These are phyloP conservation scores for Fusarium proliferatum DNA, from an alignment of 2,329 filamentous ascomycete species.

Conservation along the genomic window DNA sequence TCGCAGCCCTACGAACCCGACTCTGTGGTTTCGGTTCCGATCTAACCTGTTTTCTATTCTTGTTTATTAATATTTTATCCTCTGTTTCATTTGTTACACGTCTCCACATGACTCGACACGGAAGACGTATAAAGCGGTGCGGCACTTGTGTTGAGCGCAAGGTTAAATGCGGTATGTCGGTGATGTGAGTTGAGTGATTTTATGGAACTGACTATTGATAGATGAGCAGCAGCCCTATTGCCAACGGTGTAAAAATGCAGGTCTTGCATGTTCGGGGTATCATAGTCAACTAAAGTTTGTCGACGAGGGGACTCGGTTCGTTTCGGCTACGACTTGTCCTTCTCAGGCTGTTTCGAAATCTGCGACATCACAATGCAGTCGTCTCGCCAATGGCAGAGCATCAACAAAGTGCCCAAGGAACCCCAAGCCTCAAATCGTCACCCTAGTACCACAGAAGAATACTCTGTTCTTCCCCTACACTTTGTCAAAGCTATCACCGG, in stretches of 20 bases:
- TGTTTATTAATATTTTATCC: neutral
- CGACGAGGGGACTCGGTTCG: conserved; percentile 20
- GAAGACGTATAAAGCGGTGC: conserved; percentile 30
- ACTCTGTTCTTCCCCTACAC: conserved; percentile 25
- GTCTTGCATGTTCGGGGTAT: conserved; percentile 18
- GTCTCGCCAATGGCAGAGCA: neutral
- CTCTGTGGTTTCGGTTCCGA: neutral
- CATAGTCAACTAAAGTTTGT: conserved; percentile 33
- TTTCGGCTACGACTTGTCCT: neutral
- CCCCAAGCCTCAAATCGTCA: neutral
- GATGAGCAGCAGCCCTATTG: conserved; percentile 31
- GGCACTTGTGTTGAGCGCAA: conserved; percentile 33
- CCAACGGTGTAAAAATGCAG: conserved; percentile 23
- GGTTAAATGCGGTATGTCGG: conserved; percentile 26
- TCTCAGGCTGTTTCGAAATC: neutral
- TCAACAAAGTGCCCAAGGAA: neutral
- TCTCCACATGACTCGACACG: conserved; percentile 22
- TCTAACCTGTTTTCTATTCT: neutral
- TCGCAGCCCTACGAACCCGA: conserved; percentile 4
- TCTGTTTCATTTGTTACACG: neutral
- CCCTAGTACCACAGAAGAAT: neutral
- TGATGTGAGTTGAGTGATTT: neutral
- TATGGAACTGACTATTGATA: neutral
- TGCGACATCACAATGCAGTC: neutral
- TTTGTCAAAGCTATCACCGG: conserved; percentile 13